Percentiles rank a stretch among this genome's conserved stretches.
These are phyloP conservation scores for Cercophora sp. DNA, from an alignment of 495 filamentous ascomycete species.

Conservation along the genomic window DNA sequence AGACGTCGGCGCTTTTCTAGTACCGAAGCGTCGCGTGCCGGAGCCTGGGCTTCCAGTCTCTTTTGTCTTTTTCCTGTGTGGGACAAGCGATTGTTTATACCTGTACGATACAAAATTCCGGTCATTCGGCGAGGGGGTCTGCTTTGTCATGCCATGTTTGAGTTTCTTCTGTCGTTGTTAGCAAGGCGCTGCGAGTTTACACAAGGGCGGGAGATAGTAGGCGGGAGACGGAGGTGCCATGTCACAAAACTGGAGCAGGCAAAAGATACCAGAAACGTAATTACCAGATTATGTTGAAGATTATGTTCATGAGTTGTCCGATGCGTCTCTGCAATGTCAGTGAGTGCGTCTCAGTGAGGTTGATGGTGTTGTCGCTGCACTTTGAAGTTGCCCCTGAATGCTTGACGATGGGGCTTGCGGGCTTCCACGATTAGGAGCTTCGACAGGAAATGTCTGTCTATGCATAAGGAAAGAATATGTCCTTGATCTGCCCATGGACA, in stretches of 20 bases:
- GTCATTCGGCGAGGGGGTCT: background rate
- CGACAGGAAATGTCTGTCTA: no score
- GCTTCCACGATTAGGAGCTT: no score
- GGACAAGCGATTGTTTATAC: background rate
- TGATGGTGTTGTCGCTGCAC: no score
- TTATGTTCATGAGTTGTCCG: no score
- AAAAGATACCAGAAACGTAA: conserved; percentile 12
- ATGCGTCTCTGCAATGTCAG: no score
- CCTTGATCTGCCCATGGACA: no score
- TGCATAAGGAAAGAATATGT: no score
- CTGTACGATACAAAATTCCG: conserved; percentile 6
- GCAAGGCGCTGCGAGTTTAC: conserved; percentile 10
- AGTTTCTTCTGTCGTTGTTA: conserved; percentile 2
- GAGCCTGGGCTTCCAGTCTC: background rate
- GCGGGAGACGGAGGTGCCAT: conserved; percentile 1
- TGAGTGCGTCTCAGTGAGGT: no score
- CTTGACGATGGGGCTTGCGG: no score
- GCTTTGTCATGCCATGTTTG: background rate
- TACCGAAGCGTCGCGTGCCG: conserved; percentile 1
- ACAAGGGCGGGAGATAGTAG: background rate
- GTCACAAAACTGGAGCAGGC: no score
- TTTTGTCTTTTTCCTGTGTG: conserved; percentile 5
- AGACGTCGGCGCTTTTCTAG: conserved; percentile 21
- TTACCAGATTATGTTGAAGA: conserved; percentile 1
- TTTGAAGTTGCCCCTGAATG: no score